phyloP scores from a whole-genome alignment of 345 rosid genomes.

The Citrus sinensis region DNA sequence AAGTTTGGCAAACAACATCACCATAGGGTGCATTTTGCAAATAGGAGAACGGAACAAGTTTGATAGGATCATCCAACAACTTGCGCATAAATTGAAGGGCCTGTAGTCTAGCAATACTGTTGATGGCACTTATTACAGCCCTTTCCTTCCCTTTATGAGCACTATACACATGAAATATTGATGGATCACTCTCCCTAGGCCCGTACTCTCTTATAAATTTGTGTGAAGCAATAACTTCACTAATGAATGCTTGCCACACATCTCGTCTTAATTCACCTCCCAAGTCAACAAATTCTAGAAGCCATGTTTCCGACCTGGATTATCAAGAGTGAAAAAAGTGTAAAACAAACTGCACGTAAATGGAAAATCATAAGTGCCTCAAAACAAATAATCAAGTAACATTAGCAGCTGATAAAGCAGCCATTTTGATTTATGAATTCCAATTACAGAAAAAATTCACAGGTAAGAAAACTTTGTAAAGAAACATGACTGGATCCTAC shows the following conservation, averaged over 20 bases:
- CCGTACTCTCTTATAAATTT: conserved; percentile 71
- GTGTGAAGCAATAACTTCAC: conserved; percentile 79
- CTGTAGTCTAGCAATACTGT: conserved; percentile 85
- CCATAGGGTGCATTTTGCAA: conserved; percentile 78
- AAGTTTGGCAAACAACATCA: conserved; percentile 68
- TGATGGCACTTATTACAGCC: conserved; percentile 59
- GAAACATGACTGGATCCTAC: neutral
- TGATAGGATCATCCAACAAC: conserved; percentile 83
- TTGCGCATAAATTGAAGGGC: conserved; percentile 78
- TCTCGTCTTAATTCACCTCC: conserved; percentile 96
- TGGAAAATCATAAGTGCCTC: neutral
- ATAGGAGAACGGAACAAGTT: conserved; percentile 81
- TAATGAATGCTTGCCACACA: conserved; percentile 85
- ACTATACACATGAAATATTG: conserved; percentile 63
- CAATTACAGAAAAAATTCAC: neutral
- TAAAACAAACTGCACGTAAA: neutral
- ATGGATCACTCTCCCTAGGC: conserved; percentile 60
- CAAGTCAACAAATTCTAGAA: conserved; percentile 92
- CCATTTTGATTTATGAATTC: neutral
- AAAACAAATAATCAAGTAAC: neutral
- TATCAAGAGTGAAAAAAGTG: neutral
- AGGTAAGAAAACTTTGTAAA: neutral
- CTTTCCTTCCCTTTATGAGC: conserved; percentile 81
- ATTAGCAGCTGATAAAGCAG: neutral
- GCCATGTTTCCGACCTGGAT: conserved; percentile 71